Conservation (phyloP, 1,284 basidiomycete species). For the Puccinia polysora region DNA sequence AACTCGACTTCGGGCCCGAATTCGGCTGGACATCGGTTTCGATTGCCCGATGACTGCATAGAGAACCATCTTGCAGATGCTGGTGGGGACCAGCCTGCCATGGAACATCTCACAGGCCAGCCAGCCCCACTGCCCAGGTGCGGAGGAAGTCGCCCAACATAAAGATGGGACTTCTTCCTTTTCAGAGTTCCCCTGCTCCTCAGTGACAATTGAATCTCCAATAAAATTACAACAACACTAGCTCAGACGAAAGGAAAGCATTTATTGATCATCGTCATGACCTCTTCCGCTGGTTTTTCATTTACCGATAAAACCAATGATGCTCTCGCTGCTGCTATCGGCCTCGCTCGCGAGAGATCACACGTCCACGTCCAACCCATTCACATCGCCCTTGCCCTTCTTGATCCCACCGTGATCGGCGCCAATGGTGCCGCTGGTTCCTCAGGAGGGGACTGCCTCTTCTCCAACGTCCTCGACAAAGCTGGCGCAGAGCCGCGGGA, state of each 20-base stretch:
- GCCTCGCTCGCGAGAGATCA: constrained; percentile 44
- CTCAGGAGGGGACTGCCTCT: constrained; percentile 46
- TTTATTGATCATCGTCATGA: background rate
- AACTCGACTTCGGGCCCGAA: no score
- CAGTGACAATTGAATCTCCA: no score
- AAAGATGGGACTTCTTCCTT: no score
- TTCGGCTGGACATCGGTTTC: no score
- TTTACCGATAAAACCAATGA: constrained; percentile 44
- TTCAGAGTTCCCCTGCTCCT: no score
- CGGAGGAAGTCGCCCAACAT: no score
- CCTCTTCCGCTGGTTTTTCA: constrained; percentile 24
- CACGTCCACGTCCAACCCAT: constrained; percentile 53
- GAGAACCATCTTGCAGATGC: no score
- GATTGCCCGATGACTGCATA: no score
- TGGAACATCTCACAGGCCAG: no score
- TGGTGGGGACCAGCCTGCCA: no score
- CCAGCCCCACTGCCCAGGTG: no score
- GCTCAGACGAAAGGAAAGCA: background rate
- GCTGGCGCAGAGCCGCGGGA: constrained; percentile 52
- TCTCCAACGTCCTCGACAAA: constrained; percentile 51
- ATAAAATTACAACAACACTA: background rate
- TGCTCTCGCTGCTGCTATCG: constrained; percentile 35
- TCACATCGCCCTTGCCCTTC: constrained; percentile 54
- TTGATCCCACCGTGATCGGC: constrained; percentile 48
- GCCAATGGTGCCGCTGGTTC: constrained; percentile 26